phyloP scores from a whole-genome alignment of 768 basidiomycete species.

The Macrolepiota fuliginosa region DNA sequence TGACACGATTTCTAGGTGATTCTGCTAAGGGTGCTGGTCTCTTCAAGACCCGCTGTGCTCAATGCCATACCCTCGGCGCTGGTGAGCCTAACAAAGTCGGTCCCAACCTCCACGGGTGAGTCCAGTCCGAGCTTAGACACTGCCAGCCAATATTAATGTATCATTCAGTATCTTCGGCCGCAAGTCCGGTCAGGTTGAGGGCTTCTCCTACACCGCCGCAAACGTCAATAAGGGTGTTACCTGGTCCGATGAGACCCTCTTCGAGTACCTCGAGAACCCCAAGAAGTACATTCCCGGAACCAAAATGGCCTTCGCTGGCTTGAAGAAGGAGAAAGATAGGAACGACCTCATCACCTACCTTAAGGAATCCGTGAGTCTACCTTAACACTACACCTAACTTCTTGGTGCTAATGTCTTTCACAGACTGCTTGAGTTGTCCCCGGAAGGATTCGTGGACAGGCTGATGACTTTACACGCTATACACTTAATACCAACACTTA shows the following conservation, averaged over 20 bases:
- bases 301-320: constrained; percentile 97
- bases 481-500: constrained; percentile 2
- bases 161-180: constrained; percentile 71
- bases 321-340: constrained; percentile 99
- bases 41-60: constrained; percentile 95
- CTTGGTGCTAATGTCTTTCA: neutral
- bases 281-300: constrained; percentile 99
- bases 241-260: constrained; percentile 88
- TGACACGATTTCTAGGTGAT: constrained; percentile 58
- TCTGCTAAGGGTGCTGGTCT: constrained; percentile 85
- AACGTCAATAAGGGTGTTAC: constrained; percentile 92
- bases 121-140: neutral
- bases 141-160: constrained; percentile 1
- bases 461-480: constrained; percentile 2
- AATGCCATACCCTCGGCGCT: constrained; percentile 86
- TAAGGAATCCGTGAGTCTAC: constrained; percentile 67
- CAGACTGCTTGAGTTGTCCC: constrained; percentile 22
- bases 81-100: constrained; percentile 88
- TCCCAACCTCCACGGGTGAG: constrained; percentile 92
- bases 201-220: constrained; percentile 90
- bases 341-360: constrained; percentile 88
- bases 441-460: neutral
- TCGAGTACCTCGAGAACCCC: constrained; percentile 95
- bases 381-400: constrained; percentile 9
- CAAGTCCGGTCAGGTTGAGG: constrained; percentile 80